Conservation (phyloP, 176 grass and related monocot genomes). For the Hyparrhenia diplandra region DNA sequence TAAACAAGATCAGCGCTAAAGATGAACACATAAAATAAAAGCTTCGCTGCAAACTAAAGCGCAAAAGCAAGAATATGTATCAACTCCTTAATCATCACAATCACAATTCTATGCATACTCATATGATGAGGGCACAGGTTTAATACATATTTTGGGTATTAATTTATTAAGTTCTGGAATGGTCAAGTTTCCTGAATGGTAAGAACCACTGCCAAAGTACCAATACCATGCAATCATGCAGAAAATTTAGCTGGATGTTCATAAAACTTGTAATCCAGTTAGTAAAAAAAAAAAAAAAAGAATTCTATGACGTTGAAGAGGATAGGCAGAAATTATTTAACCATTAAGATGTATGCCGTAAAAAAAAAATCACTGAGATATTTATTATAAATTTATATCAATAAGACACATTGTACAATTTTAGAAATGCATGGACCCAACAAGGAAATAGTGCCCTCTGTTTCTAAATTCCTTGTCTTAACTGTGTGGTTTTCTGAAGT, state of each 20-base stretch:
- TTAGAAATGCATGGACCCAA: not conserved
- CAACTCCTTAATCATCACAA: not conserved
- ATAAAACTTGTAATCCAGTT: not conserved
- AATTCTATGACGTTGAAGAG: not conserved
- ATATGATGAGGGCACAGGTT: not conserved
- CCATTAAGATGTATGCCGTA: not conserved
- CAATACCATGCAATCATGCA: not conserved
- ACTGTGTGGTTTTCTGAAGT: not conserved
- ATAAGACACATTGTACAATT: too few species aligned
- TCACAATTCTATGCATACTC: not conserved
- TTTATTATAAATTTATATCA: not conserved
- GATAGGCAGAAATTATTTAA: not conserved
- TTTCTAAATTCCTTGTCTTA: not conserved
- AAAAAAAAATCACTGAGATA: not conserved
- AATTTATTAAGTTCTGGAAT: constrained; percentile 6
- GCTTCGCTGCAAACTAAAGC: not conserved
- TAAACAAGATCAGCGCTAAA: constrained; percentile 29
- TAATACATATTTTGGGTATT: not conserved
- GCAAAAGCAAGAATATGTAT: constrained; percentile 8
- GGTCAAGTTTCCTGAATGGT: not conserved
- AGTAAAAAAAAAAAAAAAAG: not conserved
- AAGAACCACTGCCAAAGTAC: not conserved
- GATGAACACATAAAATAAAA: not conserved
- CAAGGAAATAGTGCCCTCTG: not conserved
- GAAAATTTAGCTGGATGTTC: not conserved